Evolutionary conservation across 2,329 filamentous ascomycete genomes (phyloP), one percentile per base, ranked within the genome.

Genomic region (Botrytis hyacinthi): DNA sequence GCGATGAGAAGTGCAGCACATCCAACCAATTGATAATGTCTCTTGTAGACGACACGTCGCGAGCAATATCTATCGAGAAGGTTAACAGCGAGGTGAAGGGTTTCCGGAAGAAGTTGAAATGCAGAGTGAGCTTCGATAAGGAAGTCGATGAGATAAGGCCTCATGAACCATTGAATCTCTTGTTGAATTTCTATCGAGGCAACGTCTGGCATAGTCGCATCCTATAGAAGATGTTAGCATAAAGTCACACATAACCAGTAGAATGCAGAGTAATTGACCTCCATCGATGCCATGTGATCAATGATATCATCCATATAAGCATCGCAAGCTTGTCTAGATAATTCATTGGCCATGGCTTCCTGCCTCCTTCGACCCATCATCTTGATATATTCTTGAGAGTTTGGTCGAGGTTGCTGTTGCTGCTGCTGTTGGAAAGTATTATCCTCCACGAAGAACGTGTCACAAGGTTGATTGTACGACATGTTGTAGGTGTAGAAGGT

Each of bases 91-190:
- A 99, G 89, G 86, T 98, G 98, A 70, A 99, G 88, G 1, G 96
- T 99, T 83, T 98, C 94, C 59, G 96, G 95, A 20, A 98, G 88
- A 18, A 99, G 88, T 79, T 94, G 92, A 84, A 98, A 99, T 75
- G 95, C 95, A 77, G 93, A 92, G 81, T 99, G 96, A 69, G 95
- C 96, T 87, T 99, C 96, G 80, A 98, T 92, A 78, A 99, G 89
- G 84, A 99, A 99, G 85, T 99, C 96, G 81, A 99, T 93, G 51
- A 99, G 91, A 83, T 98, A 98, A 0, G 96, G 96, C 80, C 96
- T 88, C 96, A 99, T 99, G 85, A 97, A 98, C 96, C 96, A 99
- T 82, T 98, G 94, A 76, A 99, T 98, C 87, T 99, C 96, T 77
- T 95, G 94, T 84, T 99, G 96, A 84, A 98, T 98, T 83, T 99